phyloP scores from a whole-genome alignment of 2,329 filamentous ascomycete species.

The Fusarium sarcochroum region DNA sequence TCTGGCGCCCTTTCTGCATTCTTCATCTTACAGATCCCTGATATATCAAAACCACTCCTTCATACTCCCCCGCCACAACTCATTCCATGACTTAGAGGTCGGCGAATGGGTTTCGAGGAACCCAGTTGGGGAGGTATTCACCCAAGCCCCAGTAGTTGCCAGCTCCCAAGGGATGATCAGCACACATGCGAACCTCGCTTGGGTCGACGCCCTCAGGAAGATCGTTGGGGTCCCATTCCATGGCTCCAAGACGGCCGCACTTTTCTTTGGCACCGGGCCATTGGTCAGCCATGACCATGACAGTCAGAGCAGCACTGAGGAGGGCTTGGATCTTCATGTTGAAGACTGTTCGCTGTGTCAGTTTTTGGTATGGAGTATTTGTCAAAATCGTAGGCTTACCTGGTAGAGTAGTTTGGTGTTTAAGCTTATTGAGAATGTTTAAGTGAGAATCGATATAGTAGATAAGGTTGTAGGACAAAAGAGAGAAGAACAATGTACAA shows the following conservation, averaged over 20 bases:
- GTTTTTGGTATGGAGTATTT: accelerated
- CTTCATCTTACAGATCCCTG: no score
- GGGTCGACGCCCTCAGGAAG: conserved; percentile 17
- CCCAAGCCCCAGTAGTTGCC: conserved; percentile 38
- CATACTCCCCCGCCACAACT: background rate
- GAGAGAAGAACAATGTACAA: background rate
- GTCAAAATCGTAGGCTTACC: background rate
- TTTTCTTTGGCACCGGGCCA: conserved; percentile 17
- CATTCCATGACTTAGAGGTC: background rate
- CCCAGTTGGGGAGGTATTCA: conserved; percentile 28
- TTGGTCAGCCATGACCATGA: conserved; percentile 13
- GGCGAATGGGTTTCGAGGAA: conserved; percentile 29
- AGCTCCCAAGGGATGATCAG: conserved; percentile 24
- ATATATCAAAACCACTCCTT: background rate
- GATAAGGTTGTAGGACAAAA: background rate
- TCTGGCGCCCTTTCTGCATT: no score
- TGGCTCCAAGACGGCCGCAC: conserved; percentile 31
- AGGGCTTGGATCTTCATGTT: conserved; percentile 22
- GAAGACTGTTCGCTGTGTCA: background rate
- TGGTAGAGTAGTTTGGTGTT: background rate
- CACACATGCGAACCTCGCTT: conserved; percentile 23
- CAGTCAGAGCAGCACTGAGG: background rate
- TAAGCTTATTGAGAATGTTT: background rate
- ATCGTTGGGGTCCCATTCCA: conserved; percentile 32
- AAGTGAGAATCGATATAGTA: background rate